phyloP scores from a whole-genome alignment of 2,329 filamentous ascomycete species.

The Pseudogymnoascus sp. region DNA sequence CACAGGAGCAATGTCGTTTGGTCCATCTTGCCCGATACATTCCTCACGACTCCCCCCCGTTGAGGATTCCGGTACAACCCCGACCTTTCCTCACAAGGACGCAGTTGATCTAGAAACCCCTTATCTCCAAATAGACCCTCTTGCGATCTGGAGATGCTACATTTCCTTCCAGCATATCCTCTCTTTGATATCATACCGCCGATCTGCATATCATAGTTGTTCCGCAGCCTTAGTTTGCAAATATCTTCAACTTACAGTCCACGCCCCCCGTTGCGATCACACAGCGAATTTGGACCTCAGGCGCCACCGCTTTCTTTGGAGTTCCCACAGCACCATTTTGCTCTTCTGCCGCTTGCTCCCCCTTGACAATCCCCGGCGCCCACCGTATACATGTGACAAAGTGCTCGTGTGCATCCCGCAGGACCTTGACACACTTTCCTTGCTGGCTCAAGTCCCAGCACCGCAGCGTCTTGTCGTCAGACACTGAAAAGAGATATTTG shows the following conservation, averaged over 20 bases:
- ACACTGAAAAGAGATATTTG: slow-evolving; percentile 77
- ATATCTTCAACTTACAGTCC: slow-evolving; percentile 70
- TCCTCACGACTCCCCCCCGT: background rate
- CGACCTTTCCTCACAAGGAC: background rate
- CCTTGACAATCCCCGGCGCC: slow-evolving; percentile 69
- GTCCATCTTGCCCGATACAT: background rate
- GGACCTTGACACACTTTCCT: slow-evolving; percentile 76
- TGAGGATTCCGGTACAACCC: background rate
- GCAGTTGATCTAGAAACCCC: background rate
- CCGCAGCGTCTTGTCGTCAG: slow-evolving; percentile 84
- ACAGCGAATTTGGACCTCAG: slow-evolving; percentile 63
- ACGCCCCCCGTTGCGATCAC: slow-evolving; percentile 84
- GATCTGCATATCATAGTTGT: too few species aligned
- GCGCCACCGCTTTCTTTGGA: slow-evolving; percentile 31
- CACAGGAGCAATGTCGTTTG: background rate
- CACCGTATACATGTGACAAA: slow-evolving; percentile 83
- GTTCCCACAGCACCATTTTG: slow-evolving; percentile 39
- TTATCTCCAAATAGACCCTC: background rate
- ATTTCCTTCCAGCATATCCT: background rate
- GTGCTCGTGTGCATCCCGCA: slow-evolving; percentile 70
- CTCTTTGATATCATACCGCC: background rate
- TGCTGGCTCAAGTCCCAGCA: slow-evolving; percentile 94
- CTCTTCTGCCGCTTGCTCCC: slow-evolving; percentile 37
- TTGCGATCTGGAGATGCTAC: background rate
- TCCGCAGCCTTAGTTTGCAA: slow-evolving; percentile 39